A percentile compares a stretch with the other conserved stretches of the same genome.
These are phyloP conservation scores for Termitomyces sp. DNA, from an alignment of 768 basidiomycete genomes.

Conservation along the genomic window DNA sequence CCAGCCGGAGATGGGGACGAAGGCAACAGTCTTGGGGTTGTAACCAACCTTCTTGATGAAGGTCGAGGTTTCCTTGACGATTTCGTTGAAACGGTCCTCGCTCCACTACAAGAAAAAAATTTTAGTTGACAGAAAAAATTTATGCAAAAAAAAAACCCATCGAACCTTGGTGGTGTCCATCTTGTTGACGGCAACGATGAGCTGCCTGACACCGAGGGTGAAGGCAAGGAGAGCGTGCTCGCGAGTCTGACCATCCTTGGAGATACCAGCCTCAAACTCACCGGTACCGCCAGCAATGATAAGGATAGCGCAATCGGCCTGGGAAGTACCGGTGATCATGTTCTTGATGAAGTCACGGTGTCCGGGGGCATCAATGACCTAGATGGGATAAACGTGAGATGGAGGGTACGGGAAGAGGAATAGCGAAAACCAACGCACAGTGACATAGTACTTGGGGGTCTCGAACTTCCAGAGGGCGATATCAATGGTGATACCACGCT, in stretches of 20 bases:
- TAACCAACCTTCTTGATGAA: conserved; percentile 99
- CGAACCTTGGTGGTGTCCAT: conserved; percentile 98
- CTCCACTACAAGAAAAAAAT: conserved; percentile 75
- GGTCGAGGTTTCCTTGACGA: conserved; percentile 93
- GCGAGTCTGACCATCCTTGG: conserved; percentile 99
- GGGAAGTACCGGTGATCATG: conserved; percentile 99
- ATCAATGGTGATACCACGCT: conserved; percentile 99
- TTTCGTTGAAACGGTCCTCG: conserved; percentile 99
- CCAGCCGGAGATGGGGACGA: conserved; percentile 99
- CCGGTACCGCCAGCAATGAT: conserved; percentile 99
- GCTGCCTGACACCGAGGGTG: conserved; percentile 99
- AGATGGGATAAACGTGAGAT: conserved; percentile 14
- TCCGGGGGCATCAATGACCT: conserved; percentile 99
- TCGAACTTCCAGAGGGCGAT: conserved; percentile 99
- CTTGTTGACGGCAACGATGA: conserved; percentile 99
- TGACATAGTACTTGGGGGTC: conserved; percentile 94
- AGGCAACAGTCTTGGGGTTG: conserved; percentile 98
- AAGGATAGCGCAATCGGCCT: conserved; percentile 99
- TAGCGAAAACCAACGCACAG: conserved; percentile 45
- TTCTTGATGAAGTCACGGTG: conserved; percentile 99
- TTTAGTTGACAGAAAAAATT: background rate
- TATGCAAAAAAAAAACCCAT: background rate
- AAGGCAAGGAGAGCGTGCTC: conserved; percentile 99
- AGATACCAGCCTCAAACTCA: conserved; percentile 99
- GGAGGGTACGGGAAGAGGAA: conserved; percentile 2